Evolutionary conservation across 2,329 filamentous ascomycete genomes (phyloP).

Genomic region (Neospermospora avenae): DNA sequence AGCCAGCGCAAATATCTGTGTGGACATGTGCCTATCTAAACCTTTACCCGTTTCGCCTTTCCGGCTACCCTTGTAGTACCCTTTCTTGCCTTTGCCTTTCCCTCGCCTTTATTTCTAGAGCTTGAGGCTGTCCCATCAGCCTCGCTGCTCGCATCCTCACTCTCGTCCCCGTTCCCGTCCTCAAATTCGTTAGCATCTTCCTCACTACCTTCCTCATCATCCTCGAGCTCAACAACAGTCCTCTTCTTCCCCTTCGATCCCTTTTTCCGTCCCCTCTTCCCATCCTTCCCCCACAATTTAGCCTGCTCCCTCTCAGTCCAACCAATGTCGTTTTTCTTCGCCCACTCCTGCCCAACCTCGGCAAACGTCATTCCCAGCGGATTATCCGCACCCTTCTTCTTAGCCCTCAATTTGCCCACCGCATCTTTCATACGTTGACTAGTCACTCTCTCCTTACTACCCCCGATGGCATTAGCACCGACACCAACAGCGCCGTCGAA

Average conservation of each 20-base stretch:
- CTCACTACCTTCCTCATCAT: constrained; percentile 4
- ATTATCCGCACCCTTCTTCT: constrained; percentile 31
- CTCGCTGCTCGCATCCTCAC: constrained; percentile 14
- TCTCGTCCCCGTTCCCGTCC: constrained; percentile 13
- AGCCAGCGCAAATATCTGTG: too few species aligned
- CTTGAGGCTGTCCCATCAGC: constrained; percentile 2
- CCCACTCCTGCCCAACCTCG: constrained; percentile 34
- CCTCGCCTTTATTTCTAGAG: constrained; percentile 3
- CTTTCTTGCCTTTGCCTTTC: constrained; percentile 11
- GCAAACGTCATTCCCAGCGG: constrained; percentile 28
- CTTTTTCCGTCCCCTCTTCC: constrained; percentile 16
- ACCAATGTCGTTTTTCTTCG: constrained; percentile 33
- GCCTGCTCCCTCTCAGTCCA: constrained; percentile 29
- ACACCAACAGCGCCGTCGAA: constrained; percentile 74
- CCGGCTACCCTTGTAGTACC: constrained; percentile 11
- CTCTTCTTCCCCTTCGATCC: background rate
- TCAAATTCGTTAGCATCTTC: constrained; percentile 5
- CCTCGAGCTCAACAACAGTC: constrained; percentile 6
- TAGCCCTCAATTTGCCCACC: constrained; percentile 62
- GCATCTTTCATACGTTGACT: constrained; percentile 78
- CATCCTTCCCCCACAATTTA: constrained; percentile 19
- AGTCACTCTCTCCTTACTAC: constrained; percentile 59
- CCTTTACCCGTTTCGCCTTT: constrained; percentile 1
- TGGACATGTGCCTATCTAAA: background rate
- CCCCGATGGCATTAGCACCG: constrained; percentile 51